phyloP scores from a whole-genome alignment of 257 asterid species.

The Nicotiana benthamiana region DNA sequence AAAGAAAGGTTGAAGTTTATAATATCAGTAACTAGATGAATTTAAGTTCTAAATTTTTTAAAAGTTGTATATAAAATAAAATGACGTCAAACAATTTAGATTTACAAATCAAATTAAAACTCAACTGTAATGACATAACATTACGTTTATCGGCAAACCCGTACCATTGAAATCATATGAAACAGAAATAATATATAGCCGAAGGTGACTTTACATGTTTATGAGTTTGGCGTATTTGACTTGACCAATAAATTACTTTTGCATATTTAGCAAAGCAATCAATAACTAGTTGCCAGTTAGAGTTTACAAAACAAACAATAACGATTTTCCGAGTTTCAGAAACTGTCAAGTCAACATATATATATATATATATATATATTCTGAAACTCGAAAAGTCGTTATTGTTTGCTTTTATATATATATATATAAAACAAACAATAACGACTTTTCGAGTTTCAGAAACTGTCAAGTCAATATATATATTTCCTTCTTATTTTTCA shows the following conservation, averaged over 20 bases:
- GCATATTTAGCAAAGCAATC: too few relatives aligned
- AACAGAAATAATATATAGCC: background rate
- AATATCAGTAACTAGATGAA: background rate
- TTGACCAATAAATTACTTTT: background rate
- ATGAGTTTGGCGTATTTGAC: background rate
- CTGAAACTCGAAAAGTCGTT: too few relatives aligned
- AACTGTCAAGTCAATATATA: too few relatives aligned
- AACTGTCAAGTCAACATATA: too few relatives aligned
- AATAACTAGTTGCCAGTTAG: too few relatives aligned
- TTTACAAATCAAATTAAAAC: background rate
- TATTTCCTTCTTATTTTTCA: too few relatives aligned
- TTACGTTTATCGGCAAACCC: background rate
- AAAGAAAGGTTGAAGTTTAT: background rate
- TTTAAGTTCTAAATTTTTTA: background rate
- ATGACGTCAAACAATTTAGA: background rate
- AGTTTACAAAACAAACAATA: too few relatives aligned
- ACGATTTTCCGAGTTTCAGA: too few relatives aligned
- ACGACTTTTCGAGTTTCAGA: too few relatives aligned
- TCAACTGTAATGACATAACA: background rate
- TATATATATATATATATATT: too few relatives aligned
- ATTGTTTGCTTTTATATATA: too few relatives aligned
- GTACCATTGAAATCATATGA: background rate
- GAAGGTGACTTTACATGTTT: background rate
- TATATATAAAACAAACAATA: too few relatives aligned
- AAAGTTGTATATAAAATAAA: background rate